Evolutionary conservation across 1,284 basidiomycete species (phyloP).

Genomic region (Leccinum subatratum): DNA sequence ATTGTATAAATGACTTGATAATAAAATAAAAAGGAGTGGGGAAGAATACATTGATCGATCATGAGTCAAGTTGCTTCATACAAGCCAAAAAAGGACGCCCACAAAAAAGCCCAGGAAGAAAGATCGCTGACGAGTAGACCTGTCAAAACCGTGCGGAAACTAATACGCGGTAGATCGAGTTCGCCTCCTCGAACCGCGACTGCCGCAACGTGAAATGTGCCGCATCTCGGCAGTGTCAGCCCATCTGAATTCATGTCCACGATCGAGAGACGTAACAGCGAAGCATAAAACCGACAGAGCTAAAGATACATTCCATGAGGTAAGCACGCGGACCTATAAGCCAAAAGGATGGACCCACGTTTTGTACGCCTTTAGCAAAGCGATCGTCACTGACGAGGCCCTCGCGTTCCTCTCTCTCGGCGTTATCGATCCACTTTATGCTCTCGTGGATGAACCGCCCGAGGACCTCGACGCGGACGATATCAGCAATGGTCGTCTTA

Average conservation of each 20-base stretch:
- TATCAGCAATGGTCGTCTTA: slow-evolving; percentile 55
- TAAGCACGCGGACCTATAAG: slow-evolving; percentile 8
- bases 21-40: neutral
- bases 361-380: slow-evolving; percentile 63
- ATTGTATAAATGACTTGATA: neutral
- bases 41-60: slow-evolving; percentile 1
- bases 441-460: slow-evolving; percentile 64
- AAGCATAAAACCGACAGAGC: slow-evolving; percentile 73
- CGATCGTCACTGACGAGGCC: slow-evolving; percentile 65
- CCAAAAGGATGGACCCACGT: slow-evolving; percentile 42
- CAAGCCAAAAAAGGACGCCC: neutral
- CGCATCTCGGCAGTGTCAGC: slow-evolving; percentile 70
- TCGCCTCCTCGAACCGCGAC: slow-evolving; percentile 70
- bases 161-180: slow-evolving; percentile 59
- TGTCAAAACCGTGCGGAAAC: slow-evolving; percentile 39
- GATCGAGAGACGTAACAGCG: slow-evolving; percentile 59
- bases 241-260: slow-evolving; percentile 57
- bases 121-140: neutral
- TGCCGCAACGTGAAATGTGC: slow-evolving; percentile 65
- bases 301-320: slow-evolving; percentile 24
- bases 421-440: slow-evolving; percentile 62
- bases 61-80: neutral
- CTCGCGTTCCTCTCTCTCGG: slow-evolving; percentile 60
- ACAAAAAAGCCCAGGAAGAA: slow-evolving; percentile 5
- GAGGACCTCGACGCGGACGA: slow-evolving; percentile 58